Evolutionary conservation across 1,284 basidiomycete species (phyloP).

Genomic region (Leucoagaricus sp.): DNA sequence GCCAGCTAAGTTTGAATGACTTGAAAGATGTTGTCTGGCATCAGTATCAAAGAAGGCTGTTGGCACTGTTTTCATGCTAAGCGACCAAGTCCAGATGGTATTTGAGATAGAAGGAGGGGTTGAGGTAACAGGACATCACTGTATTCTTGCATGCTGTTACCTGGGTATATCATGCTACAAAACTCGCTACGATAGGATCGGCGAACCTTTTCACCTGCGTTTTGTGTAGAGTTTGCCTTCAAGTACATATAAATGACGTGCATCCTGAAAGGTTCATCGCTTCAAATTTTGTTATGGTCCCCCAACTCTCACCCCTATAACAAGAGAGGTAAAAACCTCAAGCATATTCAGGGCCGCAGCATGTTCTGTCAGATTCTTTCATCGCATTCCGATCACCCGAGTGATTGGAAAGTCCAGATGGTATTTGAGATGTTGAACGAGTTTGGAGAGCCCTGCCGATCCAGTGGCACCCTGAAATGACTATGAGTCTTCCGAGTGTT

Average conservation of each 20-base stretch:
- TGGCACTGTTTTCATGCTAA: no score
- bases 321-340: neutral
- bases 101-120: neutral
- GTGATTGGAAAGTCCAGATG: neutral
- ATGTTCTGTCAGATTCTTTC: neutral
- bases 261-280: neutral
- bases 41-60: no score
- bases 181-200: constrained; percentile 8
- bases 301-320: no score
- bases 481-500: no score
- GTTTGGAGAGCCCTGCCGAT: no score
- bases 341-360: neutral
- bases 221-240: neutral
- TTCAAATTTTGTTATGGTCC: no score
- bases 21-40: no score
- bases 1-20: no score
- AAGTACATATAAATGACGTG: neutral
- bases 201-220: neutral
- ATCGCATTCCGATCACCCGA: neutral
- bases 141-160: neutral
- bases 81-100: no score
- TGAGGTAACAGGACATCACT: neutral
- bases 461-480: no score
- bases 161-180: neutral
- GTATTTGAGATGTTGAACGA: no score